Evolutionary conservation across 1,284 basidiomycete species (phyloP), one percentile per base, ranked within the genome.

Genomic region (Rugosomyces carneus): DNA sequence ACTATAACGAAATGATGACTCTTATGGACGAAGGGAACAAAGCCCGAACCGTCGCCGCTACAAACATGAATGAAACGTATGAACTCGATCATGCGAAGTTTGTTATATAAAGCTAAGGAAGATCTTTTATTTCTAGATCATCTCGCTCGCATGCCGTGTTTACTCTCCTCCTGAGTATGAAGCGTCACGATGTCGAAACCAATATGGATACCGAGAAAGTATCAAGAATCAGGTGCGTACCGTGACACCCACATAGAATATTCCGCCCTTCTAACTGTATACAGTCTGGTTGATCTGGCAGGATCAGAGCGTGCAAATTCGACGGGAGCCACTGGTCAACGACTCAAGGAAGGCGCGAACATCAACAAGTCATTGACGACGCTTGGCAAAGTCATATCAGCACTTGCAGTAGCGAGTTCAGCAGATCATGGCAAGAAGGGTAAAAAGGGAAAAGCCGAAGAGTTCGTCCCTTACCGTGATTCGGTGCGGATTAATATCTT

Each of bases 1-100:
- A 78, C 62, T 97, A 94, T 64, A 77, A 86, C 19, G 94, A 96
- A 63, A 95, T 99, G 83, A 96, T 97, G 84, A 92, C 85, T 6
- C 81, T 99, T 60, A 98, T 98, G 94, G 95, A 99, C 69, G 95
- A 99, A 65, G 95, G 95, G 36, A 99, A 98, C 68, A 98, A 99
- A 72, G 92, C 91, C 37, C 76, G 95, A 38, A 98, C 95, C 19
- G 94, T 99, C 8, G 96, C 96, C 8, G 95, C 96, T 16, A 99
- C 96, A 18, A 92, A 96, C 67, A 99, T 99, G 96, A 99, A 99
- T 68, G 96, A 99, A 70, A 98, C 96, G 70, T 88, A 60, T 55
- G 81, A 70, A 36, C 49, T 42, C 36, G 35, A 47, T 20, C 32
- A n/a, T 40, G 37, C 44, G 40, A 37, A 27, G 40, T 29, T 29